Evolutionary conservation across 2,329 filamentous ascomycete genomes (phyloP).

Genomic region (Aspergillus floridensis): DNA sequence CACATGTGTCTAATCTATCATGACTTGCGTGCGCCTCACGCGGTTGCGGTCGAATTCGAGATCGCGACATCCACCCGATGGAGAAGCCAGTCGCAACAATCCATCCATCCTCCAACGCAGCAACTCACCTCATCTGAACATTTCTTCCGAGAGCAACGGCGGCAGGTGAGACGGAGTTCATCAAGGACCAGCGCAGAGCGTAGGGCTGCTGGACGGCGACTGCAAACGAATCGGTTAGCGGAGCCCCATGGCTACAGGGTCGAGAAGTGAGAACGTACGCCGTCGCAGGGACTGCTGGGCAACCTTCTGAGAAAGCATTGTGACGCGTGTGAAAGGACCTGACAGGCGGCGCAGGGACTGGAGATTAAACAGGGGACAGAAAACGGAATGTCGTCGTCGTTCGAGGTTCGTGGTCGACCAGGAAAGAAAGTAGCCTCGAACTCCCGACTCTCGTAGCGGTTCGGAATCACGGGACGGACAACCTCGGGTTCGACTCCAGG

Average conservation of each 20-base stretch:
- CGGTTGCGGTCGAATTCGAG: not conserved
- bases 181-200: slow-evolving; percentile 42
- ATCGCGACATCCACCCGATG: not conserved
- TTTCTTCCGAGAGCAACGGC: slow-evolving; percentile 44
- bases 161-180: slow-evolving; percentile 44
- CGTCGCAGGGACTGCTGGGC: slow-evolving; percentile 49
- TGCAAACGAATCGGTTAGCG: slow-evolving; percentile 28
- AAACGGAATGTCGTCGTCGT: slow-evolving; percentile 19
- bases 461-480: slow-evolving; percentile 39
- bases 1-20: not conserved
- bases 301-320: slow-evolving; percentile 49
- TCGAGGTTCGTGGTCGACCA: slow-evolving; percentile 20
- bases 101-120: not conserved
- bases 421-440: slow-evolving; percentile 19
- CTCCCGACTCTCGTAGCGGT: slow-evolving; percentile 28
- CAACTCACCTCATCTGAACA: slow-evolving; percentile 45
- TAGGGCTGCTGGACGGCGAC: slow-evolving; percentile 47
- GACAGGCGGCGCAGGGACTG: slow-evolving; percentile 9
- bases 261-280: slow-evolving; percentile 37
- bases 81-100: not conserved
- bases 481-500: slow-evolving; percentile 38
- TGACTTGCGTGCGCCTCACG: not conserved
- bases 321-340: slow-evolving; percentile 18
- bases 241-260: slow-evolving; percentile 15
- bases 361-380: slow-evolving; percentile 3